Evolutionary conservation across 1,284 basidiomycete species (phyloP), one percentile per base, ranked within the genome.

Genomic region (Kalmanozyma brasiliensis): DNA sequence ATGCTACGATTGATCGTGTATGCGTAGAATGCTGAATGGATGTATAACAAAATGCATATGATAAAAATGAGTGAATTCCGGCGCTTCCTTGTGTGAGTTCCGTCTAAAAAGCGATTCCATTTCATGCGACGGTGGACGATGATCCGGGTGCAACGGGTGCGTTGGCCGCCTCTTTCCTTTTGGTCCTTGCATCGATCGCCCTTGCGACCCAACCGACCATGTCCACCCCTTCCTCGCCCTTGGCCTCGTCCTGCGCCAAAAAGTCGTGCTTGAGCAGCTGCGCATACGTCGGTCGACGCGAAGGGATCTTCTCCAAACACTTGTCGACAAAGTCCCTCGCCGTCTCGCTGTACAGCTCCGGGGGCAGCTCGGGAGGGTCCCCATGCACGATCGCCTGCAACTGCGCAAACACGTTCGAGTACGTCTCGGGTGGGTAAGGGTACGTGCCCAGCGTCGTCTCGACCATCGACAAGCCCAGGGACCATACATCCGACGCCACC

Each of bases 361-460:
- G 19, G 20, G 94, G 93, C 40, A 98, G 84, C 51, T 89, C 87
- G 4, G 96, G 95, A 8, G 94, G 89, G 44, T 94, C 90, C 1
- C 94, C 96, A 73, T 97, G 89, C 4, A 98, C 94, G 69, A 98
- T 98, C 2, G 94, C 94, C 26, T 91, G 92, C 36, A 98, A 85
- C 84, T 98, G 94, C 2, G 94, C 91, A 82, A 98, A 96, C 2
- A 98, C 94, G 82, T 98, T 98, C 52, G 89, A 88, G 82, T 96
- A 98, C 4, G 94, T 95, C 84, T 98, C 94, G n/a, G 94, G 94
- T 24, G 95, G 95, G 82, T 97, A 98, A 1, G 95, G 96, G 83
- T 98, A 98, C 71, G 88, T 87, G 19, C 96, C 94, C 73, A 93
- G 84, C 41, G 92, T 91, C 63, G 96, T 90, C 83, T 98, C 95